Base-by-base conservation (phyloP, 148 eudicot genomes). In the Tetragonia tetragonoides region DNA sequence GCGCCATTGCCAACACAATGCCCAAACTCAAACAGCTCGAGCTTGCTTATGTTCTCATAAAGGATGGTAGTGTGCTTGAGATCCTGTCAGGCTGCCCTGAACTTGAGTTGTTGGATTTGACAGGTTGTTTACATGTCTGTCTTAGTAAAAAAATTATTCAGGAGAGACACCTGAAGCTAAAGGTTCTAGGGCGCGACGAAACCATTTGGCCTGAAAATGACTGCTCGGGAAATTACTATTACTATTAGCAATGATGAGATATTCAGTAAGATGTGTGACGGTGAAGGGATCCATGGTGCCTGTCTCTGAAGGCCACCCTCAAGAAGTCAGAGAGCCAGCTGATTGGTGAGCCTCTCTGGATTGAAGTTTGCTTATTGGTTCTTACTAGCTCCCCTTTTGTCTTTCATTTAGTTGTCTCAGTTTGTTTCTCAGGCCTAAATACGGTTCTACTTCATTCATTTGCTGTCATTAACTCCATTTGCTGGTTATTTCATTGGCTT, bases 41-140 rank as follows among this genome's bases (percentile, higher is more conserved):
- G 81, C 76, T 92, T 8, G 92, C 89, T n/a, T 92, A 88, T 76
- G 67, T 88, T 41, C 85, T 75, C 15, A 71, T 92, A 8, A 81
- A 88, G 53, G 84, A 86, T 2, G 71, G 73, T 2, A 70, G 82
- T 41, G 87, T 90, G 68, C 83, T 87, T 5, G 90, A 87, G 83
- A 90, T 92, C 64, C 84, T 92, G 38, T 70, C 73, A 6, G 82
- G 82, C 17, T 92, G 93, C 60, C 81, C 73, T 0, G 72, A 87
- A 46, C 93, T 92, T 6, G 93, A 86, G 75, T 77, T 75, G 11
- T 78, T 92, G 85, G 97, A 92, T 77, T 49, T 92, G 74, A 86
- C 92, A 83, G 97, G 97, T 34, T 92, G 93, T 67, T 92, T 92
- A 90, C 84, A 79, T 41, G 97, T 90, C 66, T 83, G 81, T 54